A percentile compares a stretch with the other conserved stretches of the same genome.
Evolutionary conservation across 345 rosid species (phyloP).

Genomic region (Streptanthus diversifolius): DNA sequence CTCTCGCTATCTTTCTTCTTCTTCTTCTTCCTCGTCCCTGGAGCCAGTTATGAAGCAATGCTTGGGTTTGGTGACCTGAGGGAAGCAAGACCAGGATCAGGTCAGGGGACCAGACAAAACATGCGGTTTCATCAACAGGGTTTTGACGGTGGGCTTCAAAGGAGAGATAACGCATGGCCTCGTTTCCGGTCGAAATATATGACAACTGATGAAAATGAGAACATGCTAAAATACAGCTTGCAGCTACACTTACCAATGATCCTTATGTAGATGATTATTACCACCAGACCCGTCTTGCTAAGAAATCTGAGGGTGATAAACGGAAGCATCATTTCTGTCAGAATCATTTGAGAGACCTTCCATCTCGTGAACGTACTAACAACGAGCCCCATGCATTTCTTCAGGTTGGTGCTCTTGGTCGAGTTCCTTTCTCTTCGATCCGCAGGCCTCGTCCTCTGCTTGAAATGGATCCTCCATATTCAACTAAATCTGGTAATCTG

Average conservation of each 20-base stretch:
- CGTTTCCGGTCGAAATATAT: slow-evolving; percentile 74
- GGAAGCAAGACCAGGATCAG: slow-evolving; percentile 59
- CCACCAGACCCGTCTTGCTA: slow-evolving; percentile 85
- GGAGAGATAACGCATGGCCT: slow-evolving; percentile 54
- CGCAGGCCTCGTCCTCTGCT: slow-evolving; percentile 97
- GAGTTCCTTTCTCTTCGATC: slow-evolving; percentile 89
- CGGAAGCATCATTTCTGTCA: slow-evolving; percentile 84
- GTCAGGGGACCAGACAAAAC: slow-evolving; percentile 61
- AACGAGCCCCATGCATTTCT: slow-evolving; percentile 85
- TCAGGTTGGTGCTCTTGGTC: slow-evolving; percentile 96
- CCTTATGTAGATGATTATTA: slow-evolving; percentile 96
- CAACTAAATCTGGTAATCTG: slow-evolving; percentile 40
- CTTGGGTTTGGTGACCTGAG: slow-evolving; percentile 55
- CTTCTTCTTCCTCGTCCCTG: background rate
- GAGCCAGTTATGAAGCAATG: slow-evolving; percentile 53
- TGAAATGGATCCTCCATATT: slow-evolving; percentile 77
- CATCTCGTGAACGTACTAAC: slow-evolving; percentile 70
- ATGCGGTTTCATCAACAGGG: slow-evolving; percentile 51
- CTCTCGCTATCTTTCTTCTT: background rate
- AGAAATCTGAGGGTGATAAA: slow-evolving; percentile 66
- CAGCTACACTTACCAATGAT: slow-evolving; percentile 88
- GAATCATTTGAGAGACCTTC: slow-evolving; percentile 65
- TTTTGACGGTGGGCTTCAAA: slow-evolving; percentile 46
- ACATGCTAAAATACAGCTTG: slow-evolving; percentile 78
- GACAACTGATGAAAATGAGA: slow-evolving; percentile 76